Evolutionary conservation across 805 yeast species (phyloP), one percentile per base, ranked within the genome.

Genomic region (Yamadazyma paraphyllophila): DNA sequence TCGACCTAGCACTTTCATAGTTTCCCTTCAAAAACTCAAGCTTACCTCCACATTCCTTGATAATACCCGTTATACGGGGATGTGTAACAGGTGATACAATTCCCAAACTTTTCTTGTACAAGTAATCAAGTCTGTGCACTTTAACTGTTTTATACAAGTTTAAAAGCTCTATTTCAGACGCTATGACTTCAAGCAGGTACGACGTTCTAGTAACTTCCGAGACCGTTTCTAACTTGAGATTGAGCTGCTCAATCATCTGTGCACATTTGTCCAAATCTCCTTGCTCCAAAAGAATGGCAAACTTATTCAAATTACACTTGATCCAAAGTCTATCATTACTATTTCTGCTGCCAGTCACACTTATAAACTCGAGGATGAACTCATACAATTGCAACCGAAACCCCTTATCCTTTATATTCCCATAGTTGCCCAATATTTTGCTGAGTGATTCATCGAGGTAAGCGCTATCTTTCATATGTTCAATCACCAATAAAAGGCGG

Each of bases 1-100:
- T 92, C 31, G 83, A 74, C 8, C 82, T 68, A 0, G 88, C 89
- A 40, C 61, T 62, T 29, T 75, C 80, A 69, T 76, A 87, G 49
- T 81, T 78, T 11, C 75, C 76, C 40, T 78, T 75, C 48, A 77
- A 70, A 74, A 86, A 81, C 41, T 78, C 75, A 51, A 87, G 73
- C 43, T 80, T 76, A 2, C 90, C 96, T 0, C 89, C 88, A 52
- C 88, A 82, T 59, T 87, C 92, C 49, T 80, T 75, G 20, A 88
- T 76, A n/a, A 83, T 77, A 1, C 92, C 96, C 61, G 82, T 69
- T 24, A 85, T 81, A 39, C 76, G 70, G 1, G 95, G 90, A 56
- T 88, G 95, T 1, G 90, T 85, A 2, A 85, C 82, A 2, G 88
- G 85, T 0, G 82, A 69, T 7, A 77, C 74, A 15, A 82, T 67